Evolutionary conservation across 2,329 filamentous ascomycete genomes (phyloP).

Genomic region (Scytalidium sp.): DNA sequence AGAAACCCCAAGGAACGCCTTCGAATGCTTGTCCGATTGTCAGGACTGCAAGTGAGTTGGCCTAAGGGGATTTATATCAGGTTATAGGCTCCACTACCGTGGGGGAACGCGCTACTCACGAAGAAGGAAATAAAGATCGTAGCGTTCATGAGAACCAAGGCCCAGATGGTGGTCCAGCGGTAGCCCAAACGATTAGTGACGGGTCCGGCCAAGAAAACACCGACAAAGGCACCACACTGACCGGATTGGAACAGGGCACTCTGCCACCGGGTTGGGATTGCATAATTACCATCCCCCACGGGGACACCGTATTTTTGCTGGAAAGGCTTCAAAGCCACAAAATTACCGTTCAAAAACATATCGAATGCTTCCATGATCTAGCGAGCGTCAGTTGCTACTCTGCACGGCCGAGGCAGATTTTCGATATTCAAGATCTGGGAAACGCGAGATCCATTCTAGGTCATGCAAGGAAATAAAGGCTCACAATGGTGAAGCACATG

Average conservation of each 20-base stretch:
- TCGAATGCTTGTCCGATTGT: slow-evolving; percentile 54
- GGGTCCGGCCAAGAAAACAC: slow-evolving; percentile 55
- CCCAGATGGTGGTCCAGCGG: slow-evolving; percentile 51
- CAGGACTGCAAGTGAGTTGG: slow-evolving; percentile 37
- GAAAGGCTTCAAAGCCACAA: slow-evolving; percentile 49
- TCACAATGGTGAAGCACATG: too few species aligned
- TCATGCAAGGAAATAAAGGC: too few species aligned
- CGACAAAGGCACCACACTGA: slow-evolving; percentile 55
- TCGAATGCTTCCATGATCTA: slow-evolving; percentile 62
- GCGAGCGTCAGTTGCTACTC: slow-evolving; percentile 5
- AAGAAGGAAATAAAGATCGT: slow-evolving; percentile 62
- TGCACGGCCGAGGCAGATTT: background rate
- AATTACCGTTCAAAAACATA: slow-evolving; percentile 57
- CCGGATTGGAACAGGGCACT: slow-evolving; percentile 51
- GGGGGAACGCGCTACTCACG: slow-evolving; percentile 25
- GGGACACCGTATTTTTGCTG: slow-evolving; percentile 41
- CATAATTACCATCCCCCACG: slow-evolving; percentile 14
- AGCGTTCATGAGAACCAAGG: slow-evolving; percentile 51
- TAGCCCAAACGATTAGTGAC: slow-evolving; percentile 55
- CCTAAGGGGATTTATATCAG: slow-evolving; percentile 25
- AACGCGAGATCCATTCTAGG: too few species aligned
- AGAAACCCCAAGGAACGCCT: slow-evolving; percentile 60
- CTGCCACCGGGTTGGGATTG: slow-evolving; percentile 53
- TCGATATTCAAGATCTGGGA: slow-evolving; percentile 12
- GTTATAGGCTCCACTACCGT: background rate